phyloP scores from a whole-genome alignment of 2,329 filamentous ascomycete genomes.

The Fusarium mundagurra region DNA sequence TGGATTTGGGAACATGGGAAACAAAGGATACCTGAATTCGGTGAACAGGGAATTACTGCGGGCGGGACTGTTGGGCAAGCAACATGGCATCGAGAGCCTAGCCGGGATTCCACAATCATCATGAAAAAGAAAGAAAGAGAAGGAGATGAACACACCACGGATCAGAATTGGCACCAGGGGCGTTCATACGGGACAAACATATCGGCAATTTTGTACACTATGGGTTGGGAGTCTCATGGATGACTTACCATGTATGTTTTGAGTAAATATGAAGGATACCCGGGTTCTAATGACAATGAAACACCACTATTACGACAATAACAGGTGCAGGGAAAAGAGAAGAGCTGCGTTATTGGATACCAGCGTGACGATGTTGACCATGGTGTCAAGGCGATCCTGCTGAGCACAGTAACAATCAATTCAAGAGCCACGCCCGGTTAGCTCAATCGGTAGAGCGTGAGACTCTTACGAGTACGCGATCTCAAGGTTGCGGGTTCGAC shows the following conservation, averaged over 20 bases:
- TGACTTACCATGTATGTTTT: slow-evolving; percentile 11
- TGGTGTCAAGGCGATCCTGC: background rate
- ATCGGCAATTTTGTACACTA: slow-evolving; percentile 32
- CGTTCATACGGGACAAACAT: slow-evolving; percentile 27
- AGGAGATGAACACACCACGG: slow-evolving; percentile 1
- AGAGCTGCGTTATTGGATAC: background rate
- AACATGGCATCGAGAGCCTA: background rate
- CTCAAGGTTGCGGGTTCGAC: slow-evolving; percentile 67
- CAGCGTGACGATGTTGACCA: background rate
- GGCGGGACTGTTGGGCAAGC: background rate
- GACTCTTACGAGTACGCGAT: slow-evolving; percentile 65
- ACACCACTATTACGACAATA: slow-evolving; percentile 10
- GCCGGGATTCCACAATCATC: background rate
- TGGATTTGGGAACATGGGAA: slow-evolving; percentile 65
- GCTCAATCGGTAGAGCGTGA: slow-evolving; percentile 68
- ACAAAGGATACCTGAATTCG: slow-evolving; percentile 42
- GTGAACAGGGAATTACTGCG: slow-evolving; percentile 1
- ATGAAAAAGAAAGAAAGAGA: slow-evolving; percentile 7
- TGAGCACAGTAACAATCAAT: background rate
- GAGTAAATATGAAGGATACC: slow-evolving; percentile 32
- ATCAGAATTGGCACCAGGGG: slow-evolving; percentile 10
- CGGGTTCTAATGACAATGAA: slow-evolving; percentile 30
- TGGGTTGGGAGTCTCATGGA: slow-evolving; percentile 22
- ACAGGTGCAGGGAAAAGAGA: background rate
- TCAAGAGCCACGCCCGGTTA: slow-evolving; percentile 48